phyloP scores from a whole-genome alignment of 768 basidiomycete species.

The Hydnomerulius pinastri region DNA sequence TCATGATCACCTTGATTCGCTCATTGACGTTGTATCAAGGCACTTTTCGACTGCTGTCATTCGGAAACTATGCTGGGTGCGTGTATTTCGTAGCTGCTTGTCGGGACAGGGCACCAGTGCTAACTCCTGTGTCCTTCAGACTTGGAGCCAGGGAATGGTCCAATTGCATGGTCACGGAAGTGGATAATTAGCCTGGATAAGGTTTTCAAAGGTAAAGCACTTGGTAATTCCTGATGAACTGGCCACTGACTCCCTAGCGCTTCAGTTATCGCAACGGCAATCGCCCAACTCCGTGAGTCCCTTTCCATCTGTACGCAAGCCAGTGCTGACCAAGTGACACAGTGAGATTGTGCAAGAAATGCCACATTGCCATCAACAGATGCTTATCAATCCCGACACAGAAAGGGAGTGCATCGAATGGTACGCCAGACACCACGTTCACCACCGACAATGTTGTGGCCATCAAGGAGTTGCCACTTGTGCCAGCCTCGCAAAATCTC shows the following conservation, averaged over 20 bases:
- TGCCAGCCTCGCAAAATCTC: constrained; percentile 12
- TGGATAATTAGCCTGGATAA: constrained; percentile 17
- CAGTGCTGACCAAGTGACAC: not conserved
- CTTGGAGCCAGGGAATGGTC: constrained; percentile 12
- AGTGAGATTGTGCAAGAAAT: constrained; percentile 14
- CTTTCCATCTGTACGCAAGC: not conserved
- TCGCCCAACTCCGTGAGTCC: constrained; percentile 11
- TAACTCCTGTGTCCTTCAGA: constrained; percentile 10
- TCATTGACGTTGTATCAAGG: constrained; percentile 11
- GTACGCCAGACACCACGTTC: constrained; percentile 4
- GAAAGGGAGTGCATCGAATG: constrained; percentile 4
- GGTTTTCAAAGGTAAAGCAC: constrained; percentile 13
- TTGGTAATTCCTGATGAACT: not conserved
- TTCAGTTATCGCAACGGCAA: constrained; percentile 9
- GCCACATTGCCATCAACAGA: not conserved
- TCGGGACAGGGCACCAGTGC: not conserved
- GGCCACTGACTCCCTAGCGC: not conserved
- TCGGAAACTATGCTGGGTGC: constrained; percentile 28
- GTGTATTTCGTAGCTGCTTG: not conserved
- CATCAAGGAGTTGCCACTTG: not conserved
- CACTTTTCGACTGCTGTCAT: constrained; percentile 33
- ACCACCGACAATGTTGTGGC: not conserved
- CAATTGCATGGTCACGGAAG: constrained; percentile 16
- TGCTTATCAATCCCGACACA: constrained; percentile 1
- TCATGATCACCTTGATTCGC: not conserved